Evolutionary conservation across 1,284 basidiomycete species (phyloP).

Genomic region (Schizophyllum amplum): DNA sequence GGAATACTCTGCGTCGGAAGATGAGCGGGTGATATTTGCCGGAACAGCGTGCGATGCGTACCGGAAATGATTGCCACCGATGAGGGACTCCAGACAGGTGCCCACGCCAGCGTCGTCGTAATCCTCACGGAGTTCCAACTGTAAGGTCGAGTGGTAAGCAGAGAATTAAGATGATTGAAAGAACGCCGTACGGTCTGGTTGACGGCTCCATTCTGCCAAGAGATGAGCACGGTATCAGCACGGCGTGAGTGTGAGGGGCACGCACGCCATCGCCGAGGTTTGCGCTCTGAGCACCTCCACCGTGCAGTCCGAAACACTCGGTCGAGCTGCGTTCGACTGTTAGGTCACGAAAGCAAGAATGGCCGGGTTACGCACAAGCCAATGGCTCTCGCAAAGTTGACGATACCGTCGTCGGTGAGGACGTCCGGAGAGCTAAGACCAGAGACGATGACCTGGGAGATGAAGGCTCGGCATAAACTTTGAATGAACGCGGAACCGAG

Average conservation of each 20-base stretch:
- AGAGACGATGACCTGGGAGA: slow-evolving; percentile 44
- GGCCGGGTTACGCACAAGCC: slow-evolving; percentile 39
- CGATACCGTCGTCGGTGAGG: slow-evolving; percentile 46
- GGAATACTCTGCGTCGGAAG: slow-evolving; percentile 29
- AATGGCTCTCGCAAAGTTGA: slow-evolving; percentile 54
- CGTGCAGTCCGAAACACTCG: slow-evolving; percentile 57
- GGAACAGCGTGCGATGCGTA: not conserved
- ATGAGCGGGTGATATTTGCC: not conserved
- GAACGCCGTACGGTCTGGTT: slow-evolving; percentile 31
- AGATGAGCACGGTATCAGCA: not conserved
- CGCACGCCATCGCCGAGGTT: slow-evolving; percentile 51
- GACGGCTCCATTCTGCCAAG: slow-evolving; percentile 30
- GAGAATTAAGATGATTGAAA: not conserved
- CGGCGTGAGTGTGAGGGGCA: not conserved
- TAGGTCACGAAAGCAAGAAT: not conserved
- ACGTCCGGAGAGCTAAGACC: slow-evolving; percentile 47
- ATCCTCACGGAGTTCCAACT: slow-evolving; percentile 41
- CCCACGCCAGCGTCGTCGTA: slow-evolving; percentile 33
- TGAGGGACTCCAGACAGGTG: slow-evolving; percentile 44
- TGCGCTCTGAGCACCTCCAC: slow-evolving; percentile 49
- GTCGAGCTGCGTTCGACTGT: slow-evolving; percentile 36
- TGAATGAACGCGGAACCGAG: not conserved
- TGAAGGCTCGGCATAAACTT: not conserved
- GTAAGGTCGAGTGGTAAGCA: not conserved
- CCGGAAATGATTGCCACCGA: slow-evolving; percentile 56